A percentile compares a stretch with the other conserved stretches of the same genome.
Conservation (phyloP, 495 filamentous ascomycete species). For the Podospora pseudopauciseta region DNA sequence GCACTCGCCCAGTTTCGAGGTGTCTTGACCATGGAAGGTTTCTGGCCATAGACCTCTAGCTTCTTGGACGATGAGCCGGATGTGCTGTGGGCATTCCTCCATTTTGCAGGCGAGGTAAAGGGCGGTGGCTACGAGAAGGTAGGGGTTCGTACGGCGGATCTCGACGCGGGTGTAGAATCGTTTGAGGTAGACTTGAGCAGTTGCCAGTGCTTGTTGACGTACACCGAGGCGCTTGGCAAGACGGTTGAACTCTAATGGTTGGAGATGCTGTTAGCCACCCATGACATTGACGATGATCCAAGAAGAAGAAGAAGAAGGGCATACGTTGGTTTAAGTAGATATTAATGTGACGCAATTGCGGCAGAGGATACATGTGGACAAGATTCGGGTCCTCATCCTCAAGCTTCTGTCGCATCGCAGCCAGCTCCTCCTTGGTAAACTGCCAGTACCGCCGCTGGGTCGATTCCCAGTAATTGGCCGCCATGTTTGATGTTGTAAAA, state of each 20-base stretch:
- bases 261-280: neutral
- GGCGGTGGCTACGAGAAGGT: conserved; percentile 83
- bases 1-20: conserved; percentile 89
- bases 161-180: conserved; percentile 91
- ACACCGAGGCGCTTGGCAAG: conserved; percentile 75
- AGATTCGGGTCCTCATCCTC: conserved; percentile 67
- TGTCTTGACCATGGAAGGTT: conserved; percentile 77
- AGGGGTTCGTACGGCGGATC: conserved; percentile 89
- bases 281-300: neutral
- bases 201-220: conserved; percentile 89
- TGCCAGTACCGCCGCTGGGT: conserved; percentile 88
- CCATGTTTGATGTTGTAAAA: conserved; percentile 54
- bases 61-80: conserved; percentile 79
- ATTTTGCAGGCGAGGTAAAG: conserved; percentile 97
- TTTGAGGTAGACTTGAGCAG: conserved; percentile 90
- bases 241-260: conserved; percentile 65
- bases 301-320: conserved; percentile 25
- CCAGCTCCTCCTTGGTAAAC: conserved; percentile 75
- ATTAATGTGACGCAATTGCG: conserved; percentile 74
- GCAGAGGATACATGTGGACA: conserved; percentile 74
- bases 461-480: conserved; percentile 95
- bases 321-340: conserved; percentile 90
- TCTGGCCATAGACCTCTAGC: conserved; percentile 84
- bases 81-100: conserved; percentile 97
- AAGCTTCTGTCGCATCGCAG: conserved; percentile 65